Evolutionary conservation across 805 yeast genomes (phyloP), one percentile per base, ranked within the genome.

Genomic region (Starmerella asiatica): DNA sequence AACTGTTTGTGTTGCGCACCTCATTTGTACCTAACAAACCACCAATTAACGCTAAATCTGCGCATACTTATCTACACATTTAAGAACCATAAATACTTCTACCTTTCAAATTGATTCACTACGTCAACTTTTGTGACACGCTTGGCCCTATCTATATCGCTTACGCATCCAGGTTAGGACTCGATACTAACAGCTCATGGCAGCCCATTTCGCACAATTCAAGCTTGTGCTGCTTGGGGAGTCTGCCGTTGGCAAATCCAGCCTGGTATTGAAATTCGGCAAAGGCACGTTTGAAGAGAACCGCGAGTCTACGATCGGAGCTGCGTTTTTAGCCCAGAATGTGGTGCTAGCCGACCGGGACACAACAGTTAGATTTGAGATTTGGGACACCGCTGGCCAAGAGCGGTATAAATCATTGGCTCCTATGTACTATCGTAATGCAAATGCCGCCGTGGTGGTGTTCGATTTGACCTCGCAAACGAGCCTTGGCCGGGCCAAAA

Each of bases 341-440:
- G 65, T 80, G 11, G 64, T 65, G 9, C 48, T 73, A 6, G 40
- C 34, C 2, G 71, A 65, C 38, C 38, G 35, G 14, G 56, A 63
- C 46, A 60, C 70, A 28, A 62, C 61, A 29, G 68, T 59, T 43
- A 63, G 56, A 57, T 76, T 59, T 38, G 73, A 69, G 47, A 69
- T 69, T 27, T 69, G 73, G 94, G 98, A 88, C 57, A 88, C 98
- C 12, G 98, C 98, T 0, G 98, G 98, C 20, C 98, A 80, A 56
- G 93, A 80, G 56, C 65, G 93, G 36, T 81, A 81, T 63, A 81
- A 79, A 53, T 76, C 83, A 16, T 60, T 80, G 46, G 85, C 91
- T 0, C 91, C 93, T 15, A 76, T 81, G 77, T 80, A 81, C 56
- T 80, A 81, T 54, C 63, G 93, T 39, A 79, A 81, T 51, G 78